Evolutionary conservation across 2,329 filamentous ascomycete genomes (phyloP), one percentile per base, ranked within the genome.

Genomic region (Venturia effusa): DNA sequence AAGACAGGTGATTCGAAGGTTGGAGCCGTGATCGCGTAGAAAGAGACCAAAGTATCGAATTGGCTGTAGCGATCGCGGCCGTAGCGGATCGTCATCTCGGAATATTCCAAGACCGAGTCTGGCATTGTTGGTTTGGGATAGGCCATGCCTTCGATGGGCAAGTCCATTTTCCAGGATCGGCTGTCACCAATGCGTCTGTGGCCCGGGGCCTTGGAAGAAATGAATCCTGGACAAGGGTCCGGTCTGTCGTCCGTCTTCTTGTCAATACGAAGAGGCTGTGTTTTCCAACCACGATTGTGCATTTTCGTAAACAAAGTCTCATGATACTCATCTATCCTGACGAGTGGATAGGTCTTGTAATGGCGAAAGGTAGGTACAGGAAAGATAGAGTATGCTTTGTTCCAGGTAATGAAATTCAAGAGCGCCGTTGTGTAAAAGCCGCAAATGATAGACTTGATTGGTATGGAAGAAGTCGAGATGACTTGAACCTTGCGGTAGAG

Each of bases 371-470:
- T 66, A n/a, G 59, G n/a, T 17, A 34, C 37, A n/a, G 65, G 65
- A 32, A 65, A 66, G 22, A 65, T 10, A 7, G 59, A 61, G 43
- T 66, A 67, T 6, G 63, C 65, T 30, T 60, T 64, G 39, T 67
- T 64, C 66, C 66, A 67, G 13, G 45, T 62, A 32, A 66, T 37
- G 30, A 66, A n/a, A 32, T 61, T 61, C 30, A 65, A 11, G 22
- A 30, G 19, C 17, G n/a, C 32, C n/a, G 64, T 66, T 22, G 24
- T 22, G 37, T 54, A 66, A 8, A 19, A 43, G 22, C n/a, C 45
- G 17, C 30, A 19, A 22, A 61, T 10, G n/a, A 61, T 61, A 4
- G 30, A 22, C 40, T 22, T 6, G 41, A 45, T 45, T 22, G 27
- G 10, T 41, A n/a, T 19, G 22, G 27, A 22, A 32, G 4, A 4